Base-by-base conservation (phyloP, 306 rosid species). In the Quercus agrifolia region DNA sequence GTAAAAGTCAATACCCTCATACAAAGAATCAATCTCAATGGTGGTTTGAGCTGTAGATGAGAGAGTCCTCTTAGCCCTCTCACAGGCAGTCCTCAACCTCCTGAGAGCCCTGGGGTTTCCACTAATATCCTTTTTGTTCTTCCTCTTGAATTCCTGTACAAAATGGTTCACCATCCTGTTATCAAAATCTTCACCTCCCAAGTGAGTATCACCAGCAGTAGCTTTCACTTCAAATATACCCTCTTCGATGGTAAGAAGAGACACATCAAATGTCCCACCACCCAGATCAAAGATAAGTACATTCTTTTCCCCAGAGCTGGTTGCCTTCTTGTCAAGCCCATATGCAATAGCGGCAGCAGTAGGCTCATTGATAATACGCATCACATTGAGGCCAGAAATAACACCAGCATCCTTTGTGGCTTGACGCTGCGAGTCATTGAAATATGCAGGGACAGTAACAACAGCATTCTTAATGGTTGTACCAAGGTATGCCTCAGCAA, bases 131-230 rank as follows among this genome's bases (percentile, higher is more conserved):
- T 85, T 85, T 71, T 88, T 85, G 79, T 83, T 67, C 79, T 88
- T 85, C 59, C 91, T 83, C 84, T 83, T 88, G 62, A 88, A 88
- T 12, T 88, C 91, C 58, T 88, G 87, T 70, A 88, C 89, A 17
- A 88, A 88, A 88, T 88, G 91, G 51, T 85, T 88, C 79, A 85
- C 89, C 89, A 85, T 85, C 63, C 89, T 88, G 73, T 83, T 88
- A 52, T 88, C 87, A 79, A 88, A 88, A 75, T 88, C 91, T 75
- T 88, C 89, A 81, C 91, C 91, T 2, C 91, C 91, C 83, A 88
- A 81, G 80, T 88, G 91, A 10, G 91, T 88, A 70, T 88, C 91
- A 76, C 91, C 91, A 23, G 91, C 87, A 0, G 87, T 88, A 44
- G 91, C 77, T 55, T 88, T 85, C 71, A 88, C 91, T 62, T 88